phyloP scores from a whole-genome alignment of 2,329 filamentous ascomycete genomes.

The Hortaea sp. region DNA sequence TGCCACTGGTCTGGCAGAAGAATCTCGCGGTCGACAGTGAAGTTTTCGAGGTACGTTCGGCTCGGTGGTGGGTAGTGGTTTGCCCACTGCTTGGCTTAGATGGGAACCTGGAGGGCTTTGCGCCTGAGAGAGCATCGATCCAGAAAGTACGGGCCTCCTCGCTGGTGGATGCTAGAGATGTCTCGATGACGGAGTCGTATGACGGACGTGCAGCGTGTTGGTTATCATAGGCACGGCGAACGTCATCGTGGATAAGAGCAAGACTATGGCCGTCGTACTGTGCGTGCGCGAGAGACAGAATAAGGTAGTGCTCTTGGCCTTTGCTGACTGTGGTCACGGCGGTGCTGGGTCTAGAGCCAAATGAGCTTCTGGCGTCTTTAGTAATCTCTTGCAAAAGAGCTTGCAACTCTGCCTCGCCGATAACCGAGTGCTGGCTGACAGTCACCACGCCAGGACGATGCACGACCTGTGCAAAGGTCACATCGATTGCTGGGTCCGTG shows the following conservation, averaged over 20 bases:
- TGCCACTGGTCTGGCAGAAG: slow-evolving; percentile 55
- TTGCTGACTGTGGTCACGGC: slow-evolving; percentile 31
- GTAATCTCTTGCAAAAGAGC: slow-evolving; percentile 23
- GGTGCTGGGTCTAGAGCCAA: slow-evolving; percentile 12
- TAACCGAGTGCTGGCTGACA: slow-evolving; percentile 22
- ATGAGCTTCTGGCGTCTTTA: slow-evolving; percentile 30
- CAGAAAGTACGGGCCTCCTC: slow-evolving; percentile 54
- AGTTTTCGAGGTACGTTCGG: slow-evolving; percentile 38
- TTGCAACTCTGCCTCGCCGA: slow-evolving; percentile 20
- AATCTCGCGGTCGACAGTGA: slow-evolving; percentile 33
- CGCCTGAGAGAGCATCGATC: slow-evolving; percentile 53
- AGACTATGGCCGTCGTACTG: slow-evolving; percentile 87
- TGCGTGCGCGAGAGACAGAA: slow-evolving; percentile 71
- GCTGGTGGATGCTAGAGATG: slow-evolving; percentile 40
- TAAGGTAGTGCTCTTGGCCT: slow-evolving; percentile 30
- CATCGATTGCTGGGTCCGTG: slow-evolving; percentile 47
- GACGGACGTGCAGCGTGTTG: slow-evolving; percentile 30
- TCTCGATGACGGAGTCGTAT: slow-evolving; percentile 46
- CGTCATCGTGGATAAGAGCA: slow-evolving; percentile 59
- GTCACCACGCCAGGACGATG: slow-evolving; percentile 24
- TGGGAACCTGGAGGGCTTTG: slow-evolving; percentile 33
- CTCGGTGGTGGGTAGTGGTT: slow-evolving; percentile 27
- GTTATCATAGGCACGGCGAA: slow-evolving; percentile 51
- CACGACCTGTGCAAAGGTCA: slow-evolving; percentile 49
- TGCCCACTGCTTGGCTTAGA: slow-evolving; percentile 8